phyloP scores from a whole-genome alignment of 495 filamentous ascomycete species.

The Chaetomium tenue region DNA sequence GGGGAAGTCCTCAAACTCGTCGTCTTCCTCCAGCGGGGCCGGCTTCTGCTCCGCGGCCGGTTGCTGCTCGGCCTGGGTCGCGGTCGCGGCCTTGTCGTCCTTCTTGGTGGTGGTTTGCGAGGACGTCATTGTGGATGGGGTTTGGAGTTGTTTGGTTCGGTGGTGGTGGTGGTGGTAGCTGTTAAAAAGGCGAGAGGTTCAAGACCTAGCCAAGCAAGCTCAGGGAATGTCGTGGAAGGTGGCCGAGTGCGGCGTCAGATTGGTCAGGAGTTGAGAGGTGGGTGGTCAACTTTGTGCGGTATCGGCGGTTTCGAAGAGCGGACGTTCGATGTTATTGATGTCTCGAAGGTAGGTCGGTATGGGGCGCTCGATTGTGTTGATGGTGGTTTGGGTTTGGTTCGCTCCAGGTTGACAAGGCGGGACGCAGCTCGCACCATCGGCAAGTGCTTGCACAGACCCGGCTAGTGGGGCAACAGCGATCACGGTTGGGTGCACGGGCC shows the following conservation, averaged over 20 bases:
- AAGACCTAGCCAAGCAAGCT: background rate
- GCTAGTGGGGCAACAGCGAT: background rate
- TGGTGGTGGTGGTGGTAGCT: too few species aligned
- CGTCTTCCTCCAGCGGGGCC: slow-evolving; percentile 83
- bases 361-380: background rate
- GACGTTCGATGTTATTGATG: background rate
- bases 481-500: background rate
- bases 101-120: slow-evolving; percentile 33
- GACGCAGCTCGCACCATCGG: slow-evolving; percentile 3
- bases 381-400: background rate
- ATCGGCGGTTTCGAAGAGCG: background rate
- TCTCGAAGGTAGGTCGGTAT: background rate
- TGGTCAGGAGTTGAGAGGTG: background rate
- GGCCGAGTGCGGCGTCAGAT: background rate
- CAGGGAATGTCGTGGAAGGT: slow-evolving; percentile 5
- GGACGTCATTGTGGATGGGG: slow-evolving; percentile 33
- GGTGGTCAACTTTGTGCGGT: background rate
- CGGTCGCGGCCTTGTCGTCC: slow-evolving; percentile 48
- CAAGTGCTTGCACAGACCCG: background rate
- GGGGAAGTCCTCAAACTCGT: slow-evolving; percentile 99
- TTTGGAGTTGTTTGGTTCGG: background rate
- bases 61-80: slow-evolving; percentile 27
- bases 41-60: slow-evolving; percentile 33
- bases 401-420: background rate
- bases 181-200: background rate